Evolutionary conservation across 2,329 filamentous ascomycete genomes (phyloP), one percentile per base, ranked within the genome.

Genomic region (Apiospora marii): DNA sequence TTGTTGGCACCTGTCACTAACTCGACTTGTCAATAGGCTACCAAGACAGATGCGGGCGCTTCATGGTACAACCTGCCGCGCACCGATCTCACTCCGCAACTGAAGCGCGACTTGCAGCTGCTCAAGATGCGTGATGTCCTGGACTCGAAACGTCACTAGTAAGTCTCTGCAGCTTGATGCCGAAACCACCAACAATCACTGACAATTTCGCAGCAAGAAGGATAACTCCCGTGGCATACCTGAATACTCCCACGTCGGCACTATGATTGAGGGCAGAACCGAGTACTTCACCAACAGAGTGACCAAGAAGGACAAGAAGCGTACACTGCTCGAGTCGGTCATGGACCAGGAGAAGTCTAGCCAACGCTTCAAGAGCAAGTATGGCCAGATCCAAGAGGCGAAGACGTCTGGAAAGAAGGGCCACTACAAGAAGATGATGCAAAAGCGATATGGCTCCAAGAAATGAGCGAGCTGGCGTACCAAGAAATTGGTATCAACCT

Each of bases 391-490:
- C 69, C 95, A 98, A 81, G 87, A 87, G 69, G 88, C 88, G 74
- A 98, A 97, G 84, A 90, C 89, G 34, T 97, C 94, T 78, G 96
- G 96, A 70, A 97, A 94, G 85, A 98, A 96, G 84, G 91, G 89
- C 0, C 93, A 94, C 78, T 98, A 98, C 86, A 96, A 96, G 80
- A 92, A 92, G 72, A 82, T 98, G 76, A 90, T 93, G 80, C 76
- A 80, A 71, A 79, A 78, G 73, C 74, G 80, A 74, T 81, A 81
- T 34, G 80, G 80, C n/a, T 41, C 30, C 37, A 77, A 75, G 51
- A 81, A 81, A 70, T 74, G 74, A 70, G 48, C 27, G 43, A 34
- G 41, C 0, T 27, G 12, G 3, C 67, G 27, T 64, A 64, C n/a
- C 58, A 64, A 64, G 58, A 64, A 64, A 64, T 64, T 64, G 30